These are phyloP conservation scores for Gossypium gossypioides DNA, from an alignment of 441 rosid genomes.

Conservation along the genomic window DNA sequence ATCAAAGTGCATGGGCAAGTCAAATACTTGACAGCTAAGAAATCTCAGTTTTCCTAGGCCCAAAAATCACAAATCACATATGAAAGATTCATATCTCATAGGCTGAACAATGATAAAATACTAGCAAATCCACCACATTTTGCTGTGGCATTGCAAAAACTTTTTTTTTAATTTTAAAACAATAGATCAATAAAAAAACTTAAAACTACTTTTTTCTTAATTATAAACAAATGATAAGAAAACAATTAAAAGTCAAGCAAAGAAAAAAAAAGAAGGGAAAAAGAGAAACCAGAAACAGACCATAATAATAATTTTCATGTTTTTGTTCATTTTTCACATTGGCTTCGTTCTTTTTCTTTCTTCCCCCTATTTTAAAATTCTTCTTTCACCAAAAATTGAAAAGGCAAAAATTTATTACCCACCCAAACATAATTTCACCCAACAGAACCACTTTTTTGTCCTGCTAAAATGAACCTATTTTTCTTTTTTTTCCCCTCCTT, in stretches of 20 bases:
- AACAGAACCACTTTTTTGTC: neutral
- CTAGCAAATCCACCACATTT: neutral
- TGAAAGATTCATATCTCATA: neutral
- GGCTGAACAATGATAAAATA: neutral
- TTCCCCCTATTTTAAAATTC: neutral
- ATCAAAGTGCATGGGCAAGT: neutral
- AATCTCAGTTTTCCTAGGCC: neutral
- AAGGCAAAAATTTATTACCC: neutral
- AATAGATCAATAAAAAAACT: neutral
- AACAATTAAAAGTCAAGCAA: neutral
- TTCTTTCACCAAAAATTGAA: neutral
- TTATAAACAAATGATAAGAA: neutral
- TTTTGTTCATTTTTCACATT: neutral
- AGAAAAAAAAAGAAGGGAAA: neutral
- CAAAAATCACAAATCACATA: neutral
- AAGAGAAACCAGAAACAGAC: neutral
- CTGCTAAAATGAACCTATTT: neutral
- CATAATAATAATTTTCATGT: neutral
- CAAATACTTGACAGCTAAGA: neutral
- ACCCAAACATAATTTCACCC: neutral
- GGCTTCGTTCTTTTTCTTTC: neutral
- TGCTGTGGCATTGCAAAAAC: neutral
- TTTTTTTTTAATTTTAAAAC: neutral
- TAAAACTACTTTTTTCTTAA: neutral
- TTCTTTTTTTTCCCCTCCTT: neutral